Conservation (phyloP, 257 asterid genomes). For the Nicotiana paniculata region DNA sequence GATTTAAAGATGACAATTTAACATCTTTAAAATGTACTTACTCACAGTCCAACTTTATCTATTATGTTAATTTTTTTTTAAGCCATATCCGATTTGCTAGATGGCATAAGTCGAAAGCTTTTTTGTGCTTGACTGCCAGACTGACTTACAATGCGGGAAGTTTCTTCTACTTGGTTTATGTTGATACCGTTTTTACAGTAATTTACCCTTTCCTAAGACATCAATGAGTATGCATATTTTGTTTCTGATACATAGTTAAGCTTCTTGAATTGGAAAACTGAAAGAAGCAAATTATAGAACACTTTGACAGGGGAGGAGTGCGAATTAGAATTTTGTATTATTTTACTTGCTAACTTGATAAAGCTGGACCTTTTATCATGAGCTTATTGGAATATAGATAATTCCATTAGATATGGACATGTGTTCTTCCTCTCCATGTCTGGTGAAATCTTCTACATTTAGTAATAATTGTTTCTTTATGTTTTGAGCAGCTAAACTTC, state of each 20-base stretch:
- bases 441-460: conserved; percentile 8
- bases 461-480: conserved; percentile 16
- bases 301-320: background rate
- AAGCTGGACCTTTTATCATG: background rate
- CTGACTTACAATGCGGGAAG: background rate
- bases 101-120: background rate
- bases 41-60: background rate
- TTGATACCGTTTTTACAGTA: background rate
- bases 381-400: background rate
- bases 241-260: background rate
- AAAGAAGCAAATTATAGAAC: background rate
- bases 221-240: background rate
- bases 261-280: background rate
- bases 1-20: background rate
- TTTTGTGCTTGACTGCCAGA: background rate
- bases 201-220: conserved; percentile 1
- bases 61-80: background rate
- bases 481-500: conserved; percentile 61
- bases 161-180: conserved; percentile 4
- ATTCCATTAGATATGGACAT: background rate
- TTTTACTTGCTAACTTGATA: background rate
- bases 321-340: background rate
- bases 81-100: background rate
- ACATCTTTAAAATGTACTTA: background rate
- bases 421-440: background rate